Evolutionary conservation across 2,329 filamentous ascomycete species (phyloP).

Genomic region (Neodidymelliopsis sp.): DNA sequence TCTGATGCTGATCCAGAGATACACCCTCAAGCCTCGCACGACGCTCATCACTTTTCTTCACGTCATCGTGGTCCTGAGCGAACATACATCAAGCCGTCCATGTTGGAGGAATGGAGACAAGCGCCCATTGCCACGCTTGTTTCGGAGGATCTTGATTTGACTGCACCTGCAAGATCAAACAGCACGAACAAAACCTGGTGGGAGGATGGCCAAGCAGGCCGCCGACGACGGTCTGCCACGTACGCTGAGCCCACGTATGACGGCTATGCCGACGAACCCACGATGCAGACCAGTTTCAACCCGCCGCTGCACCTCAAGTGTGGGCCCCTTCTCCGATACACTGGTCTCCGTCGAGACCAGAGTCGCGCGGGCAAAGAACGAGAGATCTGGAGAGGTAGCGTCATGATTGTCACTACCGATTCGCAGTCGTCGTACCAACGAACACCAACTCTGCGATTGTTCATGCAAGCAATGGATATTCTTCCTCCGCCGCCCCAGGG

Average conservation of each 20-base stretch:
- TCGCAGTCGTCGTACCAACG: conserved; percentile 81
- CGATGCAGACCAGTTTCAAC: conserved; percentile 76
- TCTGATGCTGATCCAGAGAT: conserved; percentile 36
- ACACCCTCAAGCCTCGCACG: conserved; percentile 30
- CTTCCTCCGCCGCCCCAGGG: conserved; percentile 78
- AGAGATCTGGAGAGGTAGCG: conserved; percentile 89
- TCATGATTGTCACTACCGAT: conserved; percentile 95
- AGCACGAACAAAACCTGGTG: conserved; percentile 69
- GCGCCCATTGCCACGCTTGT: conserved; percentile 51
- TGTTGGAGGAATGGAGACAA: conserved; percentile 64
- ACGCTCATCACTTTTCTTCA: conserved; percentile 42
- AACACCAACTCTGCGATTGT: conserved; percentile 80
- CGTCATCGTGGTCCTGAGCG: conserved; percentile 54
- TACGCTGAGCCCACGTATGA: conserved; percentile 63
- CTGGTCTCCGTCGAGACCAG: conserved; percentile 74
- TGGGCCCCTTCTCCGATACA: conserved; percentile 88
- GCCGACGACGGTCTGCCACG: conserved; percentile 48
- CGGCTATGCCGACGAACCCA: conserved; percentile 70
- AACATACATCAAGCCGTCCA: conserved; percentile 64
- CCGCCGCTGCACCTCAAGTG: conserved; percentile 87
- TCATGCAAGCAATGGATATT: conserved; percentile 84
- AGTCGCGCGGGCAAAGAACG: conserved; percentile 59
- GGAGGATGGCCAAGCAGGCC: conserved; percentile 66
- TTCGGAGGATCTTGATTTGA: conserved; percentile 54
- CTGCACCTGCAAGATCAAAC: conserved; percentile 38